phyloP scores from a whole-genome alignment of 1,284 basidiomycete genomes.

The Trametes pubescens region DNA sequence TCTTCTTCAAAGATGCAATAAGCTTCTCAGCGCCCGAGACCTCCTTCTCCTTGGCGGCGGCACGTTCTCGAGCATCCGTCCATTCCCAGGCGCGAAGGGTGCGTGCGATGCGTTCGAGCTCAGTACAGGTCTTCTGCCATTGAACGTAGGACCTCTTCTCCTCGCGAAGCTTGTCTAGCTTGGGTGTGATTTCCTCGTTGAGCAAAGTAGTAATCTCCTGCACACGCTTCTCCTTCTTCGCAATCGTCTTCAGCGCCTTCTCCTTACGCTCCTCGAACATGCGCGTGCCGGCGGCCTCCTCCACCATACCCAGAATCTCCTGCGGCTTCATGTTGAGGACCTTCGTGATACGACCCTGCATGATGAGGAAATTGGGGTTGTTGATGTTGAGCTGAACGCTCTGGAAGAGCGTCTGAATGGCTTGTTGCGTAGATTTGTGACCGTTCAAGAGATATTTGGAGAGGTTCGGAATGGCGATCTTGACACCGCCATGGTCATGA shows the following conservation, averaged over 20 bases:
- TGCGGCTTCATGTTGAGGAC: constrained; percentile 98
- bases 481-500: background rate
- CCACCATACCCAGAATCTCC: constrained; percentile 98
- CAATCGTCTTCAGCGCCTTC: constrained; percentile 96
- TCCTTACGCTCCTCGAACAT: constrained; percentile 99
- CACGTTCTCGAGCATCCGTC: constrained; percentile 62
- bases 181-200: constrained; percentile 93
- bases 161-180: constrained; percentile 88
- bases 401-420: constrained; percentile 94
- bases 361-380: constrained; percentile 99
- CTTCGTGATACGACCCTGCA: constrained; percentile 98
- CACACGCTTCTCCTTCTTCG: constrained; percentile 97
- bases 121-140: constrained; percentile 90
- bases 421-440: constrained; percentile 91
- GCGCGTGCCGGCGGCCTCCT: constrained; percentile 97
- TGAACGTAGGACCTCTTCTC: constrained; percentile 93
- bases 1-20: constrained; percentile 53
- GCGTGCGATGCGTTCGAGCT: constrained; percentile 90
- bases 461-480: constrained; percentile 93
- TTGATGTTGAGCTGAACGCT: constrained; percentile 99
- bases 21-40: constrained; percentile 58
- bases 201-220: constrained; percentile 88
- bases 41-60: constrained; percentile 59
- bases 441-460: constrained; percentile 99
- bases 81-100: constrained; percentile 93